Base-by-base conservation (phyloP, 768 basidiomycete species). In the Zangia roseola region DNA sequence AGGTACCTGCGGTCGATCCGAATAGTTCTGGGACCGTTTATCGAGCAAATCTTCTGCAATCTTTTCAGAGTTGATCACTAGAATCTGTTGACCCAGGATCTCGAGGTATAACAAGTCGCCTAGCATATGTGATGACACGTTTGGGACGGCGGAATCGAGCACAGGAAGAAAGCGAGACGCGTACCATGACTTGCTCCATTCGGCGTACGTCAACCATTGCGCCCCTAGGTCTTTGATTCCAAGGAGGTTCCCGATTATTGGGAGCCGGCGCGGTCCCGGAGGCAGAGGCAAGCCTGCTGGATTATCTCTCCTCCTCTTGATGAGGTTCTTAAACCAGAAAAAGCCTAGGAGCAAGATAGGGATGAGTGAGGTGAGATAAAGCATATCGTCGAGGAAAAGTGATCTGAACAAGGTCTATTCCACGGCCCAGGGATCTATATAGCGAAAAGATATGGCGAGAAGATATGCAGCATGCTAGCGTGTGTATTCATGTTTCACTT, bases 201-300 rank as follows among this genome's bases (percentile, higher is more conserved):
- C 66, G 9, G 69, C 60, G 40, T 71, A 73, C 6, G 69, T 73
- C 12, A 71, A 35, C 73, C 73, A 77, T 28, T 55, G 63, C 0
- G 52, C 52, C 12, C 73, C 71, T 30, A 74, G 65, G 26, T 59
- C 57, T 34, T 67, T 65, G 67, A 77, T 72, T 42, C 74, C 72
- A 6, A 75, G 55, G 6, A 77, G 47, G 49, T 76, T 77, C 31
- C 72, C 76, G 17, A 78, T 53, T n/a, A 77, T 37, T 25, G 75
- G 75, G n/a, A 71, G 56, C 28, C 64, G 63, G 30, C 57, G 65
- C 7, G 76, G 74, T 12, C 76, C 75, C 17, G 75, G 76, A n/a
- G 75, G 76, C 12, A 73, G 39, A 7, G 58, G 60, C 4, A 62
- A 45, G 7, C 61, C 52, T 20, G 44, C 26, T 14, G 63, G 55